Percentiles rank a stretch among this genome's conserved stretches.
Evolutionary conservation across 148 eudicot species (phyloP).

Genomic region (Amaranthus hypochondriacus): DNA sequence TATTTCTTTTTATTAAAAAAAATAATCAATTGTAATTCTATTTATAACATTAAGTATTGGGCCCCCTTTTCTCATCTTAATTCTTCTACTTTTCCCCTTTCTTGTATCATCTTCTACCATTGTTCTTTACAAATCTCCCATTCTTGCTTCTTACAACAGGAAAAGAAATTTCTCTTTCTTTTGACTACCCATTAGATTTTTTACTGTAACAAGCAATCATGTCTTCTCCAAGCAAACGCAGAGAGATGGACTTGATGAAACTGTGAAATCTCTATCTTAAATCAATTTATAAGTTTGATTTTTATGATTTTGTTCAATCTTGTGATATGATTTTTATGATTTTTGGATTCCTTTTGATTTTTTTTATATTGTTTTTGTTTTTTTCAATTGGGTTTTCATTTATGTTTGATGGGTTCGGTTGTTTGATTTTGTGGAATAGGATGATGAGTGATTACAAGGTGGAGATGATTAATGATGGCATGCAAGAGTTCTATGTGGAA

Average conservation of each 20-base stretch:
- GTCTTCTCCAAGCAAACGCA: constrained; percentile 97
- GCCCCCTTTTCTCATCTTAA: constrained; percentile 1
- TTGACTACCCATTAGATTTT: constrained; percentile 7
- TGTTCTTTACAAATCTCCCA: constrained; percentile 22
- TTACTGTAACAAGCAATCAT: constrained; percentile 31
- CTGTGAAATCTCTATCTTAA: constrained; percentile 36
- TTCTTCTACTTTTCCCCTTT: not conserved
- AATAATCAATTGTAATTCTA: not conserved
- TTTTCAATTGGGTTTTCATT: not conserved
- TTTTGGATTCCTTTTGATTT: not conserved
- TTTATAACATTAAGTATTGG: constrained; percentile 10
- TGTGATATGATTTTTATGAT: not conserved
- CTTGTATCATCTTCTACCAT: constrained; percentile 9
- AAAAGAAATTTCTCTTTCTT: constrained; percentile 3
- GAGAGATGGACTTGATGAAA: constrained; percentile 98
- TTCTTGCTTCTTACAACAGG: constrained; percentile 20
- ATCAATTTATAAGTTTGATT: not conserved
- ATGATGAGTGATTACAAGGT: constrained; percentile 99
- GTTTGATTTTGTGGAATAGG: constrained; percentile 32
- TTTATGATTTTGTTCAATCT: not conserved
- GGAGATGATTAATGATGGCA: constrained; percentile 89
- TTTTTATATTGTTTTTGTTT: not conserved
- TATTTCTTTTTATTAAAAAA: not conserved
- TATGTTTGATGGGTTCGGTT: constrained; percentile 1
- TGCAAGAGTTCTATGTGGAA: constrained; percentile 88